phyloP scores from a whole-genome alignment of 805 yeast species.

The Ogataea methylovora region DNA sequence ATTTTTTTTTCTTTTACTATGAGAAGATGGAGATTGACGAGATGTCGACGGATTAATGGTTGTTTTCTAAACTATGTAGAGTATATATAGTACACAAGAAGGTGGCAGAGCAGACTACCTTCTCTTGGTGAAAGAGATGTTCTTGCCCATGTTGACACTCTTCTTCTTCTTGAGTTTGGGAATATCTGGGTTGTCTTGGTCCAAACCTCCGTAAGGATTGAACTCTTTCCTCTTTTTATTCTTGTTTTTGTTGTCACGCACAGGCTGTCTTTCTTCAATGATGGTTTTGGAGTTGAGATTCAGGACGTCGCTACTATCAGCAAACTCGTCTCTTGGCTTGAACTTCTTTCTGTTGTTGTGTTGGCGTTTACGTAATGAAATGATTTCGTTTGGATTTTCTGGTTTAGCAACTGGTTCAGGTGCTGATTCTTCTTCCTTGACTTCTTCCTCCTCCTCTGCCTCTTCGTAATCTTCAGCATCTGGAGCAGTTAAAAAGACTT shows the following conservation, averaged over 20 bases:
- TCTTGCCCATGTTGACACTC: slow-evolving; percentile 18
- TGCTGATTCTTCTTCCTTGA: slow-evolving; percentile 5
- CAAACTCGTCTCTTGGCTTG: slow-evolving; percentile 21
- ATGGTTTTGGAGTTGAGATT: slow-evolving; percentile 14
- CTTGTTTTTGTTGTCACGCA: slow-evolving; percentile 11
- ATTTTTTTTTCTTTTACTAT: not conserved
- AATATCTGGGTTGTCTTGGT: slow-evolving; percentile 9
- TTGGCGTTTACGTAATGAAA: slow-evolving; percentile 23
- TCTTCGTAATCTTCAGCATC: slow-evolving; percentile 11
- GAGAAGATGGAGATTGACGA: no score
- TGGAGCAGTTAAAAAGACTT: slow-evolving; percentile 3
- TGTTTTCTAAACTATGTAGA: no score
- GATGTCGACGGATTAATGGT: no score
- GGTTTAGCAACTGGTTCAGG: slow-evolving; percentile 15
- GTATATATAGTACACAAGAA: slow-evolving; percentile 3
- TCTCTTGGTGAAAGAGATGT: slow-evolving; percentile 20
- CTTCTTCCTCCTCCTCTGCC: slow-evolving; percentile 1
- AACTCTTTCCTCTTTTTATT: slow-evolving; percentile 33
- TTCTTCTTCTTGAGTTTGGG: slow-evolving; percentile 20
- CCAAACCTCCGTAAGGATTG: slow-evolving; percentile 47
- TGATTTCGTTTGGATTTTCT: slow-evolving; percentile 22
- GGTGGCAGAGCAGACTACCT: slow-evolving; percentile 9
- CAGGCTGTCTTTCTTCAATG: not conserved
- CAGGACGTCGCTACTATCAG: slow-evolving; percentile 14
- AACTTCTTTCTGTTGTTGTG: slow-evolving; percentile 13